Evolutionary conservation across 2,329 filamentous ascomycete genomes (phyloP).

Genomic region (Botrytis elliptica): DNA sequence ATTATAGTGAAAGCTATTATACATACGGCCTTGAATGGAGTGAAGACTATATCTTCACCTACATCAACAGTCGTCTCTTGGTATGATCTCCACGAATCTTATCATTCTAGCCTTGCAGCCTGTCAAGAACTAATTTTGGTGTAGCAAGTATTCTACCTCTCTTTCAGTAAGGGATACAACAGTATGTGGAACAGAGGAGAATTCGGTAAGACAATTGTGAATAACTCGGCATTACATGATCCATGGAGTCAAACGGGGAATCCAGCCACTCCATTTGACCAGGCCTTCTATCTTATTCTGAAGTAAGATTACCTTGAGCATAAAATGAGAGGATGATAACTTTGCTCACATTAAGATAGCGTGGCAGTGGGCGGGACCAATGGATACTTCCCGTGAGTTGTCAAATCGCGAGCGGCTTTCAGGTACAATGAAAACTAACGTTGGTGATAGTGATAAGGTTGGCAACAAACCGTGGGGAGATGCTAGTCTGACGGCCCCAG

Average conservation of each 20-base stretch:
- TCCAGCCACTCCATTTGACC: slow-evolving; percentile 51
- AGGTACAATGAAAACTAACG: slow-evolving; percentile 20
- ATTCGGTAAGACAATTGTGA: slow-evolving; percentile 44
- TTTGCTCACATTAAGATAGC: background rate
- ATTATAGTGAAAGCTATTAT: slow-evolving; percentile 47
- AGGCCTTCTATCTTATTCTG: slow-evolving; percentile 51
- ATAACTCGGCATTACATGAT: slow-evolving; percentile 44
- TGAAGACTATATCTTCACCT: slow-evolving; percentile 53
- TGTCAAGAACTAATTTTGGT: slow-evolving; percentile 30
- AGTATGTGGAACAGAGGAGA: slow-evolving; percentile 43
- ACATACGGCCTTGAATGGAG: slow-evolving; percentile 55
- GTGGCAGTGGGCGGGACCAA: slow-evolving; percentile 51
- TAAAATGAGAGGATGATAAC: background rate
- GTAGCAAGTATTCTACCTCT: slow-evolving; percentile 42
- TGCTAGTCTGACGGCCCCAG: slow-evolving; percentile 41
- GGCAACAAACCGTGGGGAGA: slow-evolving; percentile 50
- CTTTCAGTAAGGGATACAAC: slow-evolving; percentile 32
- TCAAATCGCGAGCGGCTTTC: background rate
- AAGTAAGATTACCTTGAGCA: slow-evolving; percentile 34
- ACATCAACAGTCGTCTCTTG: slow-evolving; percentile 46
- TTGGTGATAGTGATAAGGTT: slow-evolving; percentile 42
- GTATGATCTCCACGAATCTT: slow-evolving; percentile 29
- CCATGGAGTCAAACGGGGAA: slow-evolving; percentile 44
- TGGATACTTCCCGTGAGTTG: slow-evolving; percentile 47
- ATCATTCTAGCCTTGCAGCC: background rate